Base-by-base conservation (phyloP, 2,329 filamentous ascomycete genomes). In the Paecilomyces variotii region DNA sequence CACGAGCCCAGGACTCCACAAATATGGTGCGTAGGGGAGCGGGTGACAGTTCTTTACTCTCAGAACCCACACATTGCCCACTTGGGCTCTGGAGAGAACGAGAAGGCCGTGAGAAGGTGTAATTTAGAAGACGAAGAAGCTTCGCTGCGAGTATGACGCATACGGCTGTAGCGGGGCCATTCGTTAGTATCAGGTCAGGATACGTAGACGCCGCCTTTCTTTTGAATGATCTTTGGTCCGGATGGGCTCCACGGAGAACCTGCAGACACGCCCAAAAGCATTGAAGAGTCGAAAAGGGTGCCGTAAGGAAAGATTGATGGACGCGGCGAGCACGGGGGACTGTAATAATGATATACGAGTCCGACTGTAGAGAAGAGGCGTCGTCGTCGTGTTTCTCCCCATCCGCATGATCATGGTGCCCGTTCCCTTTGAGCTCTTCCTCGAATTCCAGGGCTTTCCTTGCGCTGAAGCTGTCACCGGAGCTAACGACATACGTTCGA, bases 1-100 rank as follows among this genome's bases (percentile, higher is more conserved):
- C 89, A 14, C 94, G 83, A 2, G 94, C 93, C 87, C 92, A 97
- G 24, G 89, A 94, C 79, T 99, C 94, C 28, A 97, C 84, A 71
- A 94, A 99, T 12, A 97, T 79, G 9, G 89, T 87, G 62, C 85
- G 84, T 77, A 93, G 87, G 62, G 82, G 82, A 80, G 80, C 27
- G 79, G 9, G 56, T 65, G 49, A 4, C 74, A 54, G 59, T 30
- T 52, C 52, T 19, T 32, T 51, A 53, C 55, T 53, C 49, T 56
- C 39, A 24, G 57, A 59, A 56, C 57, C 28, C 6, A 45, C 14
- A 24, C 19, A 19, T 9, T 45, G n/a, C n/a, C 12, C 39, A 24
- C 19, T n/a, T 24, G 14, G 39, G 4, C 58, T 61, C 50, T 57
- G 30, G 60, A 50, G 55, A 60, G 55, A 56, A 57, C 64, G 51